These are phyloP conservation scores for Suzukiozyma palmioleophila DNA, from an alignment of 1,139 yeast species.

Conservation along the genomic window DNA sequence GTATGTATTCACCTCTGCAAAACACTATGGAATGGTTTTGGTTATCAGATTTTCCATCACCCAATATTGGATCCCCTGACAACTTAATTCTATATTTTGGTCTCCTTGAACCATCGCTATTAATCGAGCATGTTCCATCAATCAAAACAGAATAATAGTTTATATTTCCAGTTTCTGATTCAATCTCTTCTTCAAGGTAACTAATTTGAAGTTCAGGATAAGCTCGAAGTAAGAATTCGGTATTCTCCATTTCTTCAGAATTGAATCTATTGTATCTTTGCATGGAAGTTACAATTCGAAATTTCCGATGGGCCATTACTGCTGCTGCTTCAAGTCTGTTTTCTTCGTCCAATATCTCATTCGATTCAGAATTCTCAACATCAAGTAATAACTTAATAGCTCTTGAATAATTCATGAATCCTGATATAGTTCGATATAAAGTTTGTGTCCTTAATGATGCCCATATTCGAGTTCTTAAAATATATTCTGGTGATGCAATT, in stretches of 20 bases:
- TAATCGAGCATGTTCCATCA: slow-evolving; percentile 42
- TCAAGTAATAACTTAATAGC: slow-evolving; percentile 48
- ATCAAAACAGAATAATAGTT: slow-evolving; percentile 32
- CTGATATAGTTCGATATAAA: slow-evolving; percentile 49
- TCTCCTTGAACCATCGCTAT: slow-evolving; percentile 28
- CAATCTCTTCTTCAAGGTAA: slow-evolving; percentile 34
- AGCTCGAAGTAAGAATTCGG: slow-evolving; percentile 34
- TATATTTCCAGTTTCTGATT: slow-evolving; percentile 19
- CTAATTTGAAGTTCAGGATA: slow-evolving; percentile 46
- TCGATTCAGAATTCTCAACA: slow-evolving; percentile 30
- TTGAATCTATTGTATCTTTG: slow-evolving; percentile 34
- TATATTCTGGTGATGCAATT: slow-evolving; percentile 50
- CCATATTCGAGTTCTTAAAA: slow-evolving; percentile 53
- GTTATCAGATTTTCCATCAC: slow-evolving; percentile 56
- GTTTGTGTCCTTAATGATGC: slow-evolving; percentile 56
- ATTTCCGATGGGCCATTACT: slow-evolving; percentile 39
- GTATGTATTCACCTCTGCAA: slow-evolving; percentile 51
- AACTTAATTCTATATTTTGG: slow-evolving; percentile 44
- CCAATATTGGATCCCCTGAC: slow-evolving; percentile 52
- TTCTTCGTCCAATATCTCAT: slow-evolving; percentile 19
- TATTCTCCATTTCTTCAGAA: slow-evolving; percentile 33
- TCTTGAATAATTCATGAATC: slow-evolving; percentile 53
- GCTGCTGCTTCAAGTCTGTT: slow-evolving; percentile 35
- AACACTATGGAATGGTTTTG: slow-evolving; percentile 50
- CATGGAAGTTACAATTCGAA: slow-evolving; percentile 44